A percentile compares a stretch with the other conserved stretches of the same genome.
Conservation (phyloP, 495 filamentous ascomycete genomes). For the Talaromyces trachyspermus region DNA sequence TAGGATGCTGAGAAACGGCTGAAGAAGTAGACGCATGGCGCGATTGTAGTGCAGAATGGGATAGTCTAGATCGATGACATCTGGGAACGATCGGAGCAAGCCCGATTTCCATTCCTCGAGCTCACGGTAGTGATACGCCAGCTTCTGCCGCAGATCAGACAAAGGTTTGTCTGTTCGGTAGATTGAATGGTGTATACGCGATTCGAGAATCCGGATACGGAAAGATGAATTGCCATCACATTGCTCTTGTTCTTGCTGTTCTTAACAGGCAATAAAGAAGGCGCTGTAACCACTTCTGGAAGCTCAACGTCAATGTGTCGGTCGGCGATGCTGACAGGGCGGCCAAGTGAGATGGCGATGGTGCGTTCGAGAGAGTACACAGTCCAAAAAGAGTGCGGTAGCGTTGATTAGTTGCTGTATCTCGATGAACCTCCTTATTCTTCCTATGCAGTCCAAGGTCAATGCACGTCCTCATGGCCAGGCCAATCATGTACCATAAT, state of each 20-base stretch:
- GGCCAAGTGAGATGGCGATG: slow-evolving; percentile 28
- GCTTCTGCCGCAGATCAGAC: slow-evolving; percentile 19
- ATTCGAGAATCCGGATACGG: slow-evolving; percentile 29
- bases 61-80: slow-evolving; percentile 28
- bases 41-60: slow-evolving; percentile 36
- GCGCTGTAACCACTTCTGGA: slow-evolving; percentile 24
- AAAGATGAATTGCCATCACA: slow-evolving; percentile 13
- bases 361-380: slow-evolving; percentile 34
- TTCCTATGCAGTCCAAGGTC: slow-evolving; percentile 35
- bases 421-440: slow-evolving; percentile 19
- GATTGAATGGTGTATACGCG: slow-evolving; percentile 30
- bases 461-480: slow-evolving; percentile 36
- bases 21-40: slow-evolving; percentile 28
- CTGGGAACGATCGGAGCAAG: slow-evolving; percentile 16
- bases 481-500: slow-evolving; percentile 39
- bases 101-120: slow-evolving; percentile 27
- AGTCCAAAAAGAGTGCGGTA: slow-evolving; percentile 34
- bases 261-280: slow-evolving; percentile 21
- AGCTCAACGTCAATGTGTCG: slow-evolving; percentile 31
- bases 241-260: background rate
- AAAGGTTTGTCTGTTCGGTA: slow-evolving; percentile 31
- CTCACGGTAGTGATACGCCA: slow-evolving; percentile 19
- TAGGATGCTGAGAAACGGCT: slow-evolving; percentile 33
- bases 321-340: slow-evolving; percentile 35
- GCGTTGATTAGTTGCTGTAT: slow-evolving; percentile 16